phyloP scores from a whole-genome alignment of 371 early-diverging fungal species.

The Mortierella sp. region DNA sequence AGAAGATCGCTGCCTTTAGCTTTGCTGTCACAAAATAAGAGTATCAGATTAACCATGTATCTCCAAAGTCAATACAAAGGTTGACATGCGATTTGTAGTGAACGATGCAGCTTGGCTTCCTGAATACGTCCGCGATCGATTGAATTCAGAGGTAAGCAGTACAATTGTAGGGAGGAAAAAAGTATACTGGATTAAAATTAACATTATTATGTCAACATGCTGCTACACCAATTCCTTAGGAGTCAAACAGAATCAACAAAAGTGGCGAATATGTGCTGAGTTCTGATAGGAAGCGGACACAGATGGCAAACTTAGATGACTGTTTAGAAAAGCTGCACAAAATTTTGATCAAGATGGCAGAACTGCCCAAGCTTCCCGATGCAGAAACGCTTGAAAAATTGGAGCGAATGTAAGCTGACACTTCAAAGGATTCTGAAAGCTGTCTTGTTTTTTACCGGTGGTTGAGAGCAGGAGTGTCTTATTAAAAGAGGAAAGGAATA shows the following conservation, averaged over 20 bases:
- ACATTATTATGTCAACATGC: neutral
- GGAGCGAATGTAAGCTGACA: constrained; percentile 68
- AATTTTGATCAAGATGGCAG: constrained; percentile 72
- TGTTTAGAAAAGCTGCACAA: constrained; percentile 81
- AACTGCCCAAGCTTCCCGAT: constrained; percentile 80
- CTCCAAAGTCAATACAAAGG: constrained; percentile 86
- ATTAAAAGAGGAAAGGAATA: neutral
- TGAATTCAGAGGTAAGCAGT: constrained; percentile 57
- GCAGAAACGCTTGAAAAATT: constrained; percentile 73
- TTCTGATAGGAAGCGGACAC: constrained; percentile 86
- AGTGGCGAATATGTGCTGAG: constrained; percentile 79
- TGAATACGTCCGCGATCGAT: constrained; percentile 67
- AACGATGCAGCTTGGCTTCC: constrained; percentile 85
- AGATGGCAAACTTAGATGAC: constrained; percentile 83
- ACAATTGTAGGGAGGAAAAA: neutral
- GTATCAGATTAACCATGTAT: neutral
- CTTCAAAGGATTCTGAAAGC: neutral
- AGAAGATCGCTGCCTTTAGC: neutral
- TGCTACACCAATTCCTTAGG: constrained; percentile 42
- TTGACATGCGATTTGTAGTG: constrained; percentile 79
- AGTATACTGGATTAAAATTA: neutral
- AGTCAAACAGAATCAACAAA: constrained; percentile 74
- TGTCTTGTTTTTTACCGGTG: constrained; percentile 4
- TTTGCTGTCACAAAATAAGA: neutral
- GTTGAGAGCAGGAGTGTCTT: neutral